Evolutionary conservation across 441 rosid species (phyloP), one percentile per base, ranked within the genome.

Genomic region (Bocquillonia castaneifolia): DNA sequence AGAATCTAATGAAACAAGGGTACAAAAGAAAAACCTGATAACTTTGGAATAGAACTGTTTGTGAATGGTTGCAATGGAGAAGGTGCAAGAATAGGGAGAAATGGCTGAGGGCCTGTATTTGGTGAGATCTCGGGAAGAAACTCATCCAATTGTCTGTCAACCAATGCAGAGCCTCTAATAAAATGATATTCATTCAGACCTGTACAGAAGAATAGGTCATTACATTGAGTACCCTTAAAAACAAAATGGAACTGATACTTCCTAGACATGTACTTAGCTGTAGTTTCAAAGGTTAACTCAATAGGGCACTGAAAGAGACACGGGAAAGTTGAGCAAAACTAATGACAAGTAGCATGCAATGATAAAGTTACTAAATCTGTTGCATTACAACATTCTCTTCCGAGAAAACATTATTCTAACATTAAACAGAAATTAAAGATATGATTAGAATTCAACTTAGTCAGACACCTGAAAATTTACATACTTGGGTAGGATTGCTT

Each of bases 81-180:
- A 69, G 97, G 96, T 31, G 97, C 95, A 59, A 85, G 83, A 72
- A 86, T 74, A 51, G 98, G 96, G 65, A 92, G 90, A 71, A 88
- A 86, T 4, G 98, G 98, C 74, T 82, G 93, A 52, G 96, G 98
- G 67, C 88, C 74, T 61, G 72, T 79, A 66, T 65, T 78, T 17
- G 95, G 95, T 29, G 96, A 75, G 56, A 87, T 83, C 83, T 83
- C 73, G 34, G 98, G 93, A 72, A 83, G 70, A 59, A 76, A 68
- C 67, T 36, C 80, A 75, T 71, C 77, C 40, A 32, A 48, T 58
- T 68, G 70, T 52, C 65, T 66, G 62, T 63, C 73, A 62, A 56
- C 64, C 28, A 66, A 64, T 31, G 71, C 59, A 67, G 67, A 73
- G 42, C 68, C 76, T 69, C 60, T 51, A 36, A 26, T 67, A 65